Percentiles rank a stretch among this genome's conserved stretches.
phyloP scores from a whole-genome alignment of 306 rosid species.

The Parietaria judaica region DNA sequence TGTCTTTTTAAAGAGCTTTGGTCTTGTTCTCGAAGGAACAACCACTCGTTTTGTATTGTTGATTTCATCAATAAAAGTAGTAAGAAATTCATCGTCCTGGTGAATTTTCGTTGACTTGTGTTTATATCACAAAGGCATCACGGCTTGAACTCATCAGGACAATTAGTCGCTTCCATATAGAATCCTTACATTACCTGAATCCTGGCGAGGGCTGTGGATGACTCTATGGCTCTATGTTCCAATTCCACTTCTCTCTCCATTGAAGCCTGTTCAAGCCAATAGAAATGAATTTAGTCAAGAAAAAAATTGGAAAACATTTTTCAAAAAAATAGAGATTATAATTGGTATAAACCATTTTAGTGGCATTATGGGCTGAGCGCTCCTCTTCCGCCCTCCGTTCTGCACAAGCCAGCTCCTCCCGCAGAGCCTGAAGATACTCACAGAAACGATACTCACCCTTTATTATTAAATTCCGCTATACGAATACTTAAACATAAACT shows the following conservation, averaged over 20 bases:
- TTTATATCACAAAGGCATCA: neutral
- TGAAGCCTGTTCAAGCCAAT: slow-evolving; percentile 54
- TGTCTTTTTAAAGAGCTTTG: too few species aligned
- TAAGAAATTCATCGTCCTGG: too few species aligned
- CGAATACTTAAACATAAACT: too few species aligned
- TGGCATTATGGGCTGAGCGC: slow-evolving; percentile 82
- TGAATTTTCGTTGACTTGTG: too few species aligned
- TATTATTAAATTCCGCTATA: too few species aligned
- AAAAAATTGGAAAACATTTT: slow-evolving; percentile 5
- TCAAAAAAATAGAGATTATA: slow-evolving; percentile 4
- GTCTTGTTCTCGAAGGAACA: too few species aligned
- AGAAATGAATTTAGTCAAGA: slow-evolving; percentile 17
- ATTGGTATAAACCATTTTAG: slow-evolving; percentile 63
- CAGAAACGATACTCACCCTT: too few species aligned
- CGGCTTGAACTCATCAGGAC: neutral
- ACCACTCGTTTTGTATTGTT: too few species aligned
- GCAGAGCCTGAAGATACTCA: slow-evolving; percentile 48
- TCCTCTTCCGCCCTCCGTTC: slow-evolving; percentile 99
- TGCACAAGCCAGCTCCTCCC: slow-evolving; percentile 87
- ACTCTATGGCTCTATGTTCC: slow-evolving; percentile 92
- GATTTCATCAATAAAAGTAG: too few species aligned
- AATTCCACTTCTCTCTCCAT: slow-evolving; percentile 98
- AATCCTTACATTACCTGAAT: slow-evolving; percentile 69
- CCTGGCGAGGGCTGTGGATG: slow-evolving; percentile 91
- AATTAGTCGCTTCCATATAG: slow-evolving; percentile 5